These are phyloP conservation scores for Pichia insulana DNA, from an alignment of 805 yeast species.

Conservation along the genomic window DNA sequence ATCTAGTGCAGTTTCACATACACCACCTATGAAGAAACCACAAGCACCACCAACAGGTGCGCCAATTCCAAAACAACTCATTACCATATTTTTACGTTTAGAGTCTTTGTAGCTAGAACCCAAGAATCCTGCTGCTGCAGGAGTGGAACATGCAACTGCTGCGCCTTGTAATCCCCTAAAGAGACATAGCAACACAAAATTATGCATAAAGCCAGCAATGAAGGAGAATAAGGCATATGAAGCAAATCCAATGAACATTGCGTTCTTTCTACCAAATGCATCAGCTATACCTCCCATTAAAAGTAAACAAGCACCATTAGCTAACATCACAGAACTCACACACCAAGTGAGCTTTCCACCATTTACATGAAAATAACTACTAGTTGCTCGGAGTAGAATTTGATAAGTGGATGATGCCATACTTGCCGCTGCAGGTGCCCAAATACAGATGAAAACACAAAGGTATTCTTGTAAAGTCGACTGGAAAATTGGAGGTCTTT, in stretches of 20 bases:
- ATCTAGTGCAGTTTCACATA: conserved; percentile 30
- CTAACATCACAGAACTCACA: conserved; percentile 32
- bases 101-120: conserved; percentile 35
- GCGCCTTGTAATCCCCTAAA: conserved; percentile 39
- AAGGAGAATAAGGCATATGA: conserved; percentile 28
- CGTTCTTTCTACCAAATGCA: conserved; percentile 35
- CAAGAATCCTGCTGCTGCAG: conserved; percentile 40
- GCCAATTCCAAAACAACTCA: conserved; percentile 37
- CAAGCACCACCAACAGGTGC: conserved; percentile 40
- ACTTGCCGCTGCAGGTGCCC: conserved; percentile 35
- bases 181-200: conserved; percentile 31
- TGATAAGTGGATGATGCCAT: conserved; percentile 31
- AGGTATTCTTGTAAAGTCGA: conserved; percentile 27
- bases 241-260: conserved; percentile 29
- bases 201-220: conserved; percentile 31
- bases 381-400: conserved; percentile 29
- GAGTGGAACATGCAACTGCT: conserved; percentile 35
- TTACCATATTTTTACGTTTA: conserved; percentile 32
- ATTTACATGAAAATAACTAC: conserved; percentile 27
- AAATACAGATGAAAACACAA: conserved; percentile 26
- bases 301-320: conserved; percentile 35
- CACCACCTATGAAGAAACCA: conserved; percentile 38
- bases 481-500: conserved; percentile 31
- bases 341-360: conserved; percentile 40
- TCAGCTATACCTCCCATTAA: conserved; percentile 42